Evolutionary conservation across 2,329 filamentous ascomycete species (phyloP).

Genomic region (Hyphodiscus sp.): DNA sequence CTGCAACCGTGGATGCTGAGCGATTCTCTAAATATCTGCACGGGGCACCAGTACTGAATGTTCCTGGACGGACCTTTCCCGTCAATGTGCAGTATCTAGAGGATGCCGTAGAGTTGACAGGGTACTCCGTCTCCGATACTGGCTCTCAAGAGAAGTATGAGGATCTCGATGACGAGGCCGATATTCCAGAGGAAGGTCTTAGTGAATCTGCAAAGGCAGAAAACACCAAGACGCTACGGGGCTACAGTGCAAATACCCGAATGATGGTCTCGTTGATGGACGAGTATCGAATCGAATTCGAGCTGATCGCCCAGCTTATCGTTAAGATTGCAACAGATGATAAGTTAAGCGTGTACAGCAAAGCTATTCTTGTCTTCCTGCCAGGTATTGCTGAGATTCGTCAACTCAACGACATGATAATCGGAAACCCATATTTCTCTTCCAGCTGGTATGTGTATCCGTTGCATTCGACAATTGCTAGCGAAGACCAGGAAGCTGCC

Average conservation of each 20-base stretch:
- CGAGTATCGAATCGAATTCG: conserved; percentile 87
- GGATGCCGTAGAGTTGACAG: conserved; percentile 83
- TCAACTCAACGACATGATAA: conserved; percentile 76
- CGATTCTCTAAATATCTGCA: conserved; percentile 85
- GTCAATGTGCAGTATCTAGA: conserved; percentile 85
- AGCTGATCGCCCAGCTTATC: conserved; percentile 75
- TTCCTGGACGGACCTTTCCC: conserved; percentile 90
- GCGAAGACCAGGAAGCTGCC: conserved; percentile 90
- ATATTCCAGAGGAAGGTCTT: conserved; percentile 42
- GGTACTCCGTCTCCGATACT: conserved; percentile 53
- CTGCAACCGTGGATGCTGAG: conserved; percentile 89
- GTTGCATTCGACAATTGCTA: conserved; percentile 90
- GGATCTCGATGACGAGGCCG: conserved; percentile 56
- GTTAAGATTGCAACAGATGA: conserved; percentile 65
- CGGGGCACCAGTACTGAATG: conserved; percentile 77
- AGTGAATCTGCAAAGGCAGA: conserved; percentile 41
- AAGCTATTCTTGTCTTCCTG: conserved; percentile 88
- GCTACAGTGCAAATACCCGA: conserved; percentile 71
- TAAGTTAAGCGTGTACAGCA: conserved; percentile 66
- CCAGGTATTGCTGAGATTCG: conserved; percentile 92
- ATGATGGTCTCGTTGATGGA: conserved; percentile 72
- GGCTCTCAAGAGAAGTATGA: conserved; percentile 41
- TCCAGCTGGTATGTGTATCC: conserved; percentile 80
- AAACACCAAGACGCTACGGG: conserved; percentile 57
- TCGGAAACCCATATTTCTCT: conserved; percentile 69